Evolutionary conservation across 148 eudicot genomes (phyloP), one percentile per base, ranked within the genome.

Genomic region (Chenopodium quinoa): DNA sequence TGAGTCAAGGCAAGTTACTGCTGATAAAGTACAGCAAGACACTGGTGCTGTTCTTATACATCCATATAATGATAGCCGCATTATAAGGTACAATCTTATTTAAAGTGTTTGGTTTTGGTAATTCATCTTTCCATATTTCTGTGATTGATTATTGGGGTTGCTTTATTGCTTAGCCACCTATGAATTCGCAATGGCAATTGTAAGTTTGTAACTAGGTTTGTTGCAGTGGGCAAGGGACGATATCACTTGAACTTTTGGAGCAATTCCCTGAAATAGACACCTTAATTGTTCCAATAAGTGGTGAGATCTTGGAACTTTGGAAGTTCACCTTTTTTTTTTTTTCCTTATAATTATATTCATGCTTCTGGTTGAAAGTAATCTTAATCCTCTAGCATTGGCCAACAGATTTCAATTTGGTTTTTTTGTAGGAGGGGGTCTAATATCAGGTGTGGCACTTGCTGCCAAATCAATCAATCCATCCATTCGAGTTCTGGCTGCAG

Each of bases 371-470:
- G 17, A 69, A 56, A 23, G 14, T 19, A 50, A 48, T 48, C 31
- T 76, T 9, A 34, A 34, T 34, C 2, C 40, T 34, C 40, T 37
- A 32, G 25, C 4, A n/a, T 65, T 56, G 31, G 71, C 74, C 9
- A 65, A 68, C 13, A 69, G 60, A 9, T 4, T 56, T 56, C 2
- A 27, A 47, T 75, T 22, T 37, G 50, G 34, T 71, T 77, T 72
- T 84, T 84, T 23, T 90, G 69, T 77, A 96, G 99, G 99, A 58
- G 99, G 99, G 20, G 99, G 99, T 82, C 81, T 96, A 76, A 96
- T 96, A 87, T 96, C 99, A 12, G 99, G 99, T 72, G 92, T 96
- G 71, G 89, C 93, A 58, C 82, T 96, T 78, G 99, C 95, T 85
- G 99, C 99, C 74, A 96, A 96, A 85, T 89, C 97, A 60, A 87